These are phyloP conservation scores for Calonectria fujianensis DNA, from an alignment of 2,329 filamentous ascomycete species.

Conservation along the genomic window DNA sequence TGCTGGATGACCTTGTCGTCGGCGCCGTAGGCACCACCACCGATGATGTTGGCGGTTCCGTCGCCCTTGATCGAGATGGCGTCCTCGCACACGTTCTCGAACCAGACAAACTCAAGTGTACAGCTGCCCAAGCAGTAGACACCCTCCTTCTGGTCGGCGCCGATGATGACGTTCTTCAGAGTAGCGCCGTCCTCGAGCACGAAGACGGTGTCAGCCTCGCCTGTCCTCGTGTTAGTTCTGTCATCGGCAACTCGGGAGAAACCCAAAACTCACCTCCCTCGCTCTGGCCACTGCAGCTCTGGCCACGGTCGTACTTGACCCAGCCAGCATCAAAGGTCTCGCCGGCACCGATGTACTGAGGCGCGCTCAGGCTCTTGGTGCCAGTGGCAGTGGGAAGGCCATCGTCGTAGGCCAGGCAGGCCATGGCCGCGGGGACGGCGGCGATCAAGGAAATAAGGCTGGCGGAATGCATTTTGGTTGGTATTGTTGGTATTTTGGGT, in stretches of 20 bases:
- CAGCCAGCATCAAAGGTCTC: slow-evolving; percentile 58
- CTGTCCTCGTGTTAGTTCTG: slow-evolving; percentile 30
- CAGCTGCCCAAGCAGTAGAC: slow-evolving; percentile 67
- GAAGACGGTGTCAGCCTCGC: slow-evolving; percentile 62
- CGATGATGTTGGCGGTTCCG: slow-evolving; percentile 63
- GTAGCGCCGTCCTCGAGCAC: slow-evolving; percentile 64
- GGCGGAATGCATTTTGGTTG: slow-evolving; percentile 47
- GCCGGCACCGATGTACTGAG: slow-evolving; percentile 56
- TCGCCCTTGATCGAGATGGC: slow-evolving; percentile 58
- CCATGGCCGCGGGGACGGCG: slow-evolving; percentile 55
- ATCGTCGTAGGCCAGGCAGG: slow-evolving; percentile 55
- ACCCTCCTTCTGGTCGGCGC: slow-evolving; percentile 66
- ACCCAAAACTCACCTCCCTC: slow-evolving; percentile 62
- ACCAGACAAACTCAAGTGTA: slow-evolving; percentile 69
- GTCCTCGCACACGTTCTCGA: slow-evolving; percentile 67
- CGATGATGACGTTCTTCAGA: slow-evolving; percentile 68
- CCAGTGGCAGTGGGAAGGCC: slow-evolving; percentile 57
- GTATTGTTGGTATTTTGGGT: not conserved
- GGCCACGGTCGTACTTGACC: slow-evolving; percentile 63
- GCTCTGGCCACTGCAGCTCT: slow-evolving; percentile 63
- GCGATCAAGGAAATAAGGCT: slow-evolving; percentile 46
- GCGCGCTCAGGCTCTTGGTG: slow-evolving; percentile 53
- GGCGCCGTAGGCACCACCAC: slow-evolving; percentile 63
- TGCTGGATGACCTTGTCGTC: slow-evolving; percentile 63
- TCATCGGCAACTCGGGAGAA: too few species aligned